These are phyloP conservation scores for Leccinum aurantiacum DNA, from an alignment of 768 basidiomycete genomes.

Conservation along the genomic window DNA sequence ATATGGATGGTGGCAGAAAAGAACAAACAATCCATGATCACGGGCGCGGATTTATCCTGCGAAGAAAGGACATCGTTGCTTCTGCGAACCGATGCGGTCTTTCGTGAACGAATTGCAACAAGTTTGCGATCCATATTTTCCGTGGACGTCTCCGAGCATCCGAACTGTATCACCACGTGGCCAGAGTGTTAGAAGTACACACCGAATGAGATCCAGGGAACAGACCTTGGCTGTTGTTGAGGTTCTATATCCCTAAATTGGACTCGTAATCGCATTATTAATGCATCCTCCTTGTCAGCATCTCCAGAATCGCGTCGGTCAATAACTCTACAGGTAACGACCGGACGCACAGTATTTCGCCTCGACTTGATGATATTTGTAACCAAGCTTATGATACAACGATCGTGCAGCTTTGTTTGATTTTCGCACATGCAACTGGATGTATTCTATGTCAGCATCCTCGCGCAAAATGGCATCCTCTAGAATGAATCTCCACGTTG, in stretches of 20 bases:
- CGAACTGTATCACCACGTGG: constrained; percentile 1
- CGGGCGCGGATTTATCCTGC: constrained; percentile 7
- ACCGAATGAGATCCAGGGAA: not conserved
- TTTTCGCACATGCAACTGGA: constrained; percentile 32
- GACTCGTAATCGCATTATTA: constrained; percentile 23
- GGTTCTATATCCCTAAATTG: not conserved
- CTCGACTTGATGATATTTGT: constrained; percentile 14
- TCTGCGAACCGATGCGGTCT: constrained; percentile 9
- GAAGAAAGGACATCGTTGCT: constrained; percentile 15
- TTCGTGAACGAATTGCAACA: constrained; percentile 15
- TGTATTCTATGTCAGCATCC: constrained; percentile 12
- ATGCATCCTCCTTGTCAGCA: constrained; percentile 28
- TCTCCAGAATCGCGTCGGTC: constrained; percentile 16
- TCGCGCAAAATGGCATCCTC: constrained; percentile 27
- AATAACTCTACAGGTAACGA: not conserved
- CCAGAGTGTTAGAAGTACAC: not conserved
- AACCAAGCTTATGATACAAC: constrained; percentile 29
- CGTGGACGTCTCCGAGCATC: not conserved
- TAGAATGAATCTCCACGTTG: constrained; percentile 11
- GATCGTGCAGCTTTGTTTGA: constrained; percentile 27
- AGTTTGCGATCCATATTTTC: constrained; percentile 15
- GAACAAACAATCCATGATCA: constrained; percentile 8
- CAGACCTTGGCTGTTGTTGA: constrained; percentile 14
- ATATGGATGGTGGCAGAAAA: not conserved
- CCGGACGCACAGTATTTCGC: constrained; percentile 27